These are phyloP conservation scores for Alisma plantagoaquatica DNA, from an alignment of 106 monocot species.

Conservation along the genomic window DNA sequence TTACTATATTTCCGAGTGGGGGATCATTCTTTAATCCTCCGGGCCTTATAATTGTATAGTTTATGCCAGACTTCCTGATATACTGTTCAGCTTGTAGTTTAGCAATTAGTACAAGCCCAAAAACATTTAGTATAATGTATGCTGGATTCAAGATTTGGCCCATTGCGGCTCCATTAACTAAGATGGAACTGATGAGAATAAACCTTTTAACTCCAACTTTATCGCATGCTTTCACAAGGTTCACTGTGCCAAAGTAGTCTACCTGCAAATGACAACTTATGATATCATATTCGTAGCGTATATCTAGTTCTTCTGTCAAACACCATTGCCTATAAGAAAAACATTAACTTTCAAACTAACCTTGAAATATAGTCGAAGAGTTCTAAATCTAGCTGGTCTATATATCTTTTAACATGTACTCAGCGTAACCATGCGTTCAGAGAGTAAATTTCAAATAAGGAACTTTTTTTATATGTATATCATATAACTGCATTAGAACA, in stretches of 20 bases:
- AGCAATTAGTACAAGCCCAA: constrained; percentile 68
- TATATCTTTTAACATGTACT: no score
- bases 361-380: no score
- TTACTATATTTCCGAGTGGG: constrained; percentile 51
- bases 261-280: constrained; percentile 38
- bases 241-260: constrained; percentile 74
- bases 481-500: no score
- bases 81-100: constrained; percentile 74
- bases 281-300: not conserved
- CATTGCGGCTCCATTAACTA: constrained; percentile 84
- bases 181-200: constrained; percentile 64
- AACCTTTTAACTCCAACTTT: constrained; percentile 54
- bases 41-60: constrained; percentile 70
- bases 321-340: not conserved
- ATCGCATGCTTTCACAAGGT: constrained; percentile 71
- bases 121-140: constrained; percentile 49
- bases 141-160: constrained; percentile 78
- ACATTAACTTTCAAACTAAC: not conserved
- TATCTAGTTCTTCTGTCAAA: not conserved
- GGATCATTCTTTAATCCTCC: constrained; percentile 65
- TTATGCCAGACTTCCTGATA: constrained; percentile 55
- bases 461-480: no score
- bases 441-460: no score
- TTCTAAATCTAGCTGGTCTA: no score
- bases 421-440: no score